These are phyloP conservation scores for Blastobotrys illinoisensis DNA, from an alignment of 1,139 yeast genomes.

Conservation along the genomic window DNA sequence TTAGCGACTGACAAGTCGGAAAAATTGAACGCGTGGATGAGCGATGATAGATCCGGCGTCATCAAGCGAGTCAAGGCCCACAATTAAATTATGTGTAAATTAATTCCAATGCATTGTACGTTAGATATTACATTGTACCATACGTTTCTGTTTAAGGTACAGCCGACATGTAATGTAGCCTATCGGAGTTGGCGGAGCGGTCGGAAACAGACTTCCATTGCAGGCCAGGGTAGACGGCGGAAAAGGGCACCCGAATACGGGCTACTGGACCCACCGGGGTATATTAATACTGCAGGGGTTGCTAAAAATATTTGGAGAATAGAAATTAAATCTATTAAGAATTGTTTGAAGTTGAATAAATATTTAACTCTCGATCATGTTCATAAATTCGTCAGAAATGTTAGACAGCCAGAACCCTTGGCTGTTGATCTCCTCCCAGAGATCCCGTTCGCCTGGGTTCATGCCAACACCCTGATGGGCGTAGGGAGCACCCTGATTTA, in stretches of 20 bases:
- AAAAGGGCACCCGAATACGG: not conserved
- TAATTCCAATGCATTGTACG: not conserved
- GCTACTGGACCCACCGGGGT: too few species aligned
- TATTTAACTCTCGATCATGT: slow-evolving; percentile 9
- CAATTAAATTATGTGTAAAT: not conserved
- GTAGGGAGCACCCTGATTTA: not conserved
- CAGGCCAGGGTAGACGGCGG: not conserved
- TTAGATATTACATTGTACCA: not conserved
- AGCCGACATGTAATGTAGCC: not conserved
- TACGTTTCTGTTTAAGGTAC: too few species aligned
- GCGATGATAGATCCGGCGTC: slow-evolving; percentile 7
- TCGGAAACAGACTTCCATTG: not conserved
- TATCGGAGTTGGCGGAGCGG: not conserved
- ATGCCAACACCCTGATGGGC: slow-evolving; percentile 7
- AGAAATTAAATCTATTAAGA: not conserved
- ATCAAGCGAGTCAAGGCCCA: slow-evolving; percentile 2
- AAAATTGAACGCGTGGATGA: slow-evolving; percentile 20
- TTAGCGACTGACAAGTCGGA: slow-evolving; percentile 41
- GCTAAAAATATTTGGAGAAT: too few species aligned
- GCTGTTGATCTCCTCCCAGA: slow-evolving; percentile 24
- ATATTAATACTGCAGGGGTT: too few species aligned
- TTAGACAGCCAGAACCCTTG: slow-evolving; percentile 24
- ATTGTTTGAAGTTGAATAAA: slow-evolving; percentile 1
- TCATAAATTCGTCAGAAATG: slow-evolving; percentile 21
- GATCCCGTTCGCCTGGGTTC: slow-evolving; percentile 17